phyloP scores from a whole-genome alignment of 495 filamentous ascomycete species.

The Penicillium simplicissimum region DNA sequence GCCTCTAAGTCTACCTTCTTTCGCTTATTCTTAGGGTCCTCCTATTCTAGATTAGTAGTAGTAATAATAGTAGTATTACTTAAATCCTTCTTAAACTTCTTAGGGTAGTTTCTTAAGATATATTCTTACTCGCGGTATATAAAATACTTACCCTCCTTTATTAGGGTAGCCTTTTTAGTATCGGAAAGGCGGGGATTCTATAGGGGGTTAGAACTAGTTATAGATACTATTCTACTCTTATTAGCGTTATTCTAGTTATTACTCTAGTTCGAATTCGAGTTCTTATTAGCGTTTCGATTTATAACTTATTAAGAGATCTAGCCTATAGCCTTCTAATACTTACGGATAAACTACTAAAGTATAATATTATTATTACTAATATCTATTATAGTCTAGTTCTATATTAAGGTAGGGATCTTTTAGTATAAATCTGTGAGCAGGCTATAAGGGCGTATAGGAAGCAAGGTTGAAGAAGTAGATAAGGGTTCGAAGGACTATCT shows the following conservation, averaged over 20 bases:
- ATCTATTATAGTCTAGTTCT: background rate
- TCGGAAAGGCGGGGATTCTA: too few species aligned
- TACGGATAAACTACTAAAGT: background rate
- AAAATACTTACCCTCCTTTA: background rate
- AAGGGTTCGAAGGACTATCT: too few species aligned
- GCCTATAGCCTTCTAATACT: background rate
- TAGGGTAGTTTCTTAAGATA: background rate
- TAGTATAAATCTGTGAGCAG: too few species aligned
- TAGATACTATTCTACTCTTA: too few species aligned
- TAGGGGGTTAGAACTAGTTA: too few species aligned
- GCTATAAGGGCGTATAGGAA: too few species aligned
- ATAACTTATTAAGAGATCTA: background rate
- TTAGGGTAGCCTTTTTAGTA: background rate
- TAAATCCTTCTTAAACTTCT: background rate
- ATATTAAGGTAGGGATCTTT: background rate
- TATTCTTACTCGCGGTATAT: background rate
- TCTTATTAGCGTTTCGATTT: background rate
- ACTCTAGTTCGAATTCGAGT: too few species aligned
- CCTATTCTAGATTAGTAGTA: background rate
- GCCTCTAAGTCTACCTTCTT: background rate
- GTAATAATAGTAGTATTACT: background rate
- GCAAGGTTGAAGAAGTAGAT: too few species aligned
- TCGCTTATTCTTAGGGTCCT: background rate
- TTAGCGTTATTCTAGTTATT: background rate
- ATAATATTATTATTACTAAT: background rate